These are phyloP conservation scores for Plasmodium knowlesi DNA, from an alignment of 169 alveolate genomes.

Conservation along the genomic window DNA sequence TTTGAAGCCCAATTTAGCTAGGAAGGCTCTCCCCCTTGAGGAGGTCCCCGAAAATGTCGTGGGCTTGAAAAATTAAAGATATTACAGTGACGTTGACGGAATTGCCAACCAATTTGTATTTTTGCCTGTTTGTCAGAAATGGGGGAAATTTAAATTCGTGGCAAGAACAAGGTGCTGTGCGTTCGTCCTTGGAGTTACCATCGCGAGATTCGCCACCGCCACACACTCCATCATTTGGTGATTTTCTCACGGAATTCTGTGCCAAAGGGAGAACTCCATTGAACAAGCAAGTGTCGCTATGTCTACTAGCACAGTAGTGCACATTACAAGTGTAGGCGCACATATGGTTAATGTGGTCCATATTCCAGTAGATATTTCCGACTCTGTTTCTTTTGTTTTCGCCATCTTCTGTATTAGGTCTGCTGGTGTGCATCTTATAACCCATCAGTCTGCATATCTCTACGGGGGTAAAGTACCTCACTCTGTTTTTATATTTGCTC, in stretches of 20 bases:
- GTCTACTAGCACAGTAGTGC: conserved; percentile 36
- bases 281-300: conserved; percentile 15
- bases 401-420: not conserved
- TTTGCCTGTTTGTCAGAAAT: conserved; percentile 56
- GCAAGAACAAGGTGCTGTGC: conserved; percentile 22
- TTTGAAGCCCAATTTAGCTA: not conserved
- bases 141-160: conserved; percentile 62
- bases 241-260: not conserved
- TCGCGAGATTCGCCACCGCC: not conserved
- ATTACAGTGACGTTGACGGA: conserved; percentile 62
- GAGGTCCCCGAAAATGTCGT: conserved; percentile 37
- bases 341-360: conserved; percentile 66
- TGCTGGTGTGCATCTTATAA: conserved; percentile 46
- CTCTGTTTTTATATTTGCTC: conserved; percentile 50
- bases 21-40: not conserved
- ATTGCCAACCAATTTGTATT: conserved; percentile 65
- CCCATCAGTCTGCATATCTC: conserved; percentile 74
- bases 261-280: not conserved
- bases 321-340: conserved; percentile 35
- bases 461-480: conserved; percentile 62
- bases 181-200: not conserved
- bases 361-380: conserved; percentile 68
- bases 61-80: conserved; percentile 49
- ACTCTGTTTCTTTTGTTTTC: conserved; percentile 14
- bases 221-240: not conserved